Base-by-base conservation (phyloP, 805 yeast genomes). In the Ogataea methanolica region DNA sequence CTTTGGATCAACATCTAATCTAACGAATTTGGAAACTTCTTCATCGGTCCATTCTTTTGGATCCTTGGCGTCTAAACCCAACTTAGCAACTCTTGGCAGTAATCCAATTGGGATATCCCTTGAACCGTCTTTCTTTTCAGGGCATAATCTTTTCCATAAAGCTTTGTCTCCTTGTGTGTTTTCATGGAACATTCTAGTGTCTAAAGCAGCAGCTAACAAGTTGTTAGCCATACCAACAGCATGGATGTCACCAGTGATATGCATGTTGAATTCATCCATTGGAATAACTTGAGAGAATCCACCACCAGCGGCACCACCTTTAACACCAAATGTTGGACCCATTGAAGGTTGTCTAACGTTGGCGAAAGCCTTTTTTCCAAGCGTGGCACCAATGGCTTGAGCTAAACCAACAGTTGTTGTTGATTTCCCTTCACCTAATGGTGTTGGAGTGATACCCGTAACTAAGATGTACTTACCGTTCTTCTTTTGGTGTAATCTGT, bases 241-340 rank as follows among this genome's bases (percentile, higher is more conserved):
- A 69, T 92, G 98, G 56, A 92, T 92, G 67, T 92, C 99, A 65
- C 98, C 98, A 43, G 98, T 92, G 56, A 92, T 76, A 67, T 92
- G 98, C 88, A 94, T 81, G 73, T 94, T 92, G 76, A 92, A 92
- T 71, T 92, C 97, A 69, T 92, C 99, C 97, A 92, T 92, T 44
- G 98, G 98, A 59, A 92, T 91, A 41, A 92, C 98, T 71, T 92
- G 98, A 2, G 98, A 79, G 69, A 90, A 92, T 42, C 98, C 98
- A 65, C 98, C 99, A 59, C 99, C 99, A 17, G 98, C 98, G 48
- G 99, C 99, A 68, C 98, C 98, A 62, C 99, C 99, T 72, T 92
- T 92, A 60, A 92, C 90, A 67, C 99, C 99, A 61, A 92, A 92
- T 17, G 98, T 92, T 44, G 99, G 99, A 36, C 98, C 98, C 97